These are phyloP conservation scores for Chaetomiaceae sp. DNA, from an alignment of 2,329 filamentous ascomycete genomes.

Conservation along the genomic window DNA sequence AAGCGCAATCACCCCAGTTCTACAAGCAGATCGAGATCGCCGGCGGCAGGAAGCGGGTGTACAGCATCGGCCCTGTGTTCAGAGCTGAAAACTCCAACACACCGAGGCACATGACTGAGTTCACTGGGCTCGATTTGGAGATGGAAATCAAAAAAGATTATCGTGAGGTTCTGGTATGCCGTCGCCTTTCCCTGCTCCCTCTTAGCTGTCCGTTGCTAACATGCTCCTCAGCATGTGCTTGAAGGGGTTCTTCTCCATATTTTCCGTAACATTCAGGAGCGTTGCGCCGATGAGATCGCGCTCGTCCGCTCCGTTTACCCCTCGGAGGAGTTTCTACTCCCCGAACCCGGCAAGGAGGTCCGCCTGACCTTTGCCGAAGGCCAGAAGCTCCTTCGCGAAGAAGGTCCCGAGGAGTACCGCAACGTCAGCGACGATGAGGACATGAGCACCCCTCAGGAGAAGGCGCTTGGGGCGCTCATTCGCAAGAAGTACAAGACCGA, in stretches of 20 bases:
- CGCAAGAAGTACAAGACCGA: conserved; percentile 88
- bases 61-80: conserved; percentile 76
- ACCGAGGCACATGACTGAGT: conserved; percentile 76
- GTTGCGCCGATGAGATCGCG: conserved; percentile 68
- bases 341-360: conserved; percentile 68
- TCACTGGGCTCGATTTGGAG: conserved; percentile 83
- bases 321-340: conserved; percentile 73
- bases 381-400: conserved; percentile 70
- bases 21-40: conserved; percentile 87
- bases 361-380: conserved; percentile 74
- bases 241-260: conserved; percentile 74
- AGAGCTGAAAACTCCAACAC: conserved; percentile 84
- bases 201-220: too few relatives aligned
- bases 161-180: conserved; percentile 58
- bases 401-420: conserved; percentile 61
- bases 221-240: conserved; percentile 56
- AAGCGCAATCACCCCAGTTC: conserved; percentile 60
- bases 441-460: conserved; percentile 76
- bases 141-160: conserved; percentile 83
- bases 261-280: conserved; percentile 58
- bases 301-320: conserved; percentile 68
- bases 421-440: conserved; percentile 75
- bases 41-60: conserved; percentile 71
- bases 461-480: conserved; percentile 81
- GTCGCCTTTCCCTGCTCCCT: not conserved